Evolutionary conservation across 257 asterid genomes (phyloP).

Genomic region (Jasminum sambac): DNA sequence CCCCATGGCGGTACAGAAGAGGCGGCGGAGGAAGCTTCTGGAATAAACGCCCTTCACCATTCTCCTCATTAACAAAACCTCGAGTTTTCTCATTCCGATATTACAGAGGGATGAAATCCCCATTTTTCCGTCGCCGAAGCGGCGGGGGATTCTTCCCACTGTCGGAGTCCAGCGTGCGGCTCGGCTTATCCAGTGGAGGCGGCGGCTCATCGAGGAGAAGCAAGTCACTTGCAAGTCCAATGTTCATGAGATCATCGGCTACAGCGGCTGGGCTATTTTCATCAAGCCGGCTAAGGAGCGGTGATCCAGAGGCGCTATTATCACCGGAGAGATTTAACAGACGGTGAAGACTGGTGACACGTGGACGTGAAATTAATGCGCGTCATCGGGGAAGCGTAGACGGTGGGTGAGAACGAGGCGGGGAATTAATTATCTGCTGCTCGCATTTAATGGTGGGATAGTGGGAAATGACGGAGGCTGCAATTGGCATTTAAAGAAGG

Average conservation of each 20-base stretch:
- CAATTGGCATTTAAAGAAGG: slow-evolving; percentile 6
- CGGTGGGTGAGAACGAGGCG: slow-evolving; percentile 7
- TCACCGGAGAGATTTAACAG: slow-evolving; percentile 87
- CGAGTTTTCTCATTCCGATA: slow-evolving; percentile 82
- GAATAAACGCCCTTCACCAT: slow-evolving; percentile 85
- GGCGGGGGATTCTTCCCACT: slow-evolving; percentile 63
- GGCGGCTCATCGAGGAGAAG: slow-evolving; percentile 71
- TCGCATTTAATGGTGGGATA: background rate
- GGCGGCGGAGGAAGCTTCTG: slow-evolving; percentile 64
- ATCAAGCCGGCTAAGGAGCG: slow-evolving; percentile 91
- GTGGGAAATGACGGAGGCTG: background rate
- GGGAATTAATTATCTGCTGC: slow-evolving; percentile 4
- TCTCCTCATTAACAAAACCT: slow-evolving; percentile 67
- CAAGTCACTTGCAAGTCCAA: slow-evolving; percentile 89
- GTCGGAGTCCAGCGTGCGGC: slow-evolving; percentile 74
- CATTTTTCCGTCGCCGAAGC: slow-evolving; percentile 80
- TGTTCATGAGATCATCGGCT: slow-evolving; percentile 65
- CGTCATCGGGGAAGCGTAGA: slow-evolving; percentile 5
- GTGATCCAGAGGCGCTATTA: slow-evolving; percentile 92
- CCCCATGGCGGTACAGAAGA: slow-evolving; percentile 87
- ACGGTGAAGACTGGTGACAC: slow-evolving; percentile 61
- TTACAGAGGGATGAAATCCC: slow-evolving; percentile 91
- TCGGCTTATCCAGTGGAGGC: slow-evolving; percentile 56
- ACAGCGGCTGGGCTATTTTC: slow-evolving; percentile 49
- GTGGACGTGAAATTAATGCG: slow-evolving; percentile 42